A percentile compares a stretch with the other conserved stretches of the same genome.
These are phyloP conservation scores for Papiliotrema terrestris DNA, from an alignment of 1,284 basidiomycete species.

Conservation along the genomic window DNA sequence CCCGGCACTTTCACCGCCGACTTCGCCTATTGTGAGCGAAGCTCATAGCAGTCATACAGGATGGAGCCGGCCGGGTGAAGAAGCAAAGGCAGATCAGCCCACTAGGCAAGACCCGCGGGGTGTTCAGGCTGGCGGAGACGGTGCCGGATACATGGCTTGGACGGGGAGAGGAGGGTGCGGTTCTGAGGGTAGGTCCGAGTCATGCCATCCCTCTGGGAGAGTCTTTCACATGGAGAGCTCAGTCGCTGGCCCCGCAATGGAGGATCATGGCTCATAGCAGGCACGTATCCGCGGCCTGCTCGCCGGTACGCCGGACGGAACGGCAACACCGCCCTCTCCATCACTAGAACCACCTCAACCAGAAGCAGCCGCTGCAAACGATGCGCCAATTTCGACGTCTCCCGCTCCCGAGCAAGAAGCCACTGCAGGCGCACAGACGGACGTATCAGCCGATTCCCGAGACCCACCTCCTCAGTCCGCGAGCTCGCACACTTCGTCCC, in stretches of 20 bases:
- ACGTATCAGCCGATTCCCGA: neutral
- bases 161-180: slow-evolving; percentile 38
- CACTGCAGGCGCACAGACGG: neutral
- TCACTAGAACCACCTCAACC: too few relatives aligned
- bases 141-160: slow-evolving; percentile 48
- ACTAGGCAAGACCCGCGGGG: slow-evolving; percentile 21
- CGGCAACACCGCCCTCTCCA: too few relatives aligned
- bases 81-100: slow-evolving; percentile 26
- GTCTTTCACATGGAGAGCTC: too few relatives aligned
- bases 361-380: too few relatives aligned
- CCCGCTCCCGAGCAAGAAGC: too few relatives aligned
- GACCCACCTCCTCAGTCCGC: neutral
- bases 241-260: too few relatives aligned
- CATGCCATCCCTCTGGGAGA: neutral
- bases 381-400: too few relatives aligned
- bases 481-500: too few relatives aligned
- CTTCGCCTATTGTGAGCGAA: neutral
- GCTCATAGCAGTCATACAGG: slow-evolving; percentile 39
- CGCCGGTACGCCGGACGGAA: slow-evolving; percentile 3
- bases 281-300: slow-evolving; percentile 20
- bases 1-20: neutral
- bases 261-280: slow-evolving; percentile 3
- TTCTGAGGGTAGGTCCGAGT: slow-evolving; percentile 40
- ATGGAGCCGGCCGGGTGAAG: slow-evolving; percentile 16
- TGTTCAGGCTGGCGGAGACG: slow-evolving; percentile 49